Base-by-base conservation (phyloP, 768 basidiomycete genomes). In the Leucosporidium yakuticum region DNA sequence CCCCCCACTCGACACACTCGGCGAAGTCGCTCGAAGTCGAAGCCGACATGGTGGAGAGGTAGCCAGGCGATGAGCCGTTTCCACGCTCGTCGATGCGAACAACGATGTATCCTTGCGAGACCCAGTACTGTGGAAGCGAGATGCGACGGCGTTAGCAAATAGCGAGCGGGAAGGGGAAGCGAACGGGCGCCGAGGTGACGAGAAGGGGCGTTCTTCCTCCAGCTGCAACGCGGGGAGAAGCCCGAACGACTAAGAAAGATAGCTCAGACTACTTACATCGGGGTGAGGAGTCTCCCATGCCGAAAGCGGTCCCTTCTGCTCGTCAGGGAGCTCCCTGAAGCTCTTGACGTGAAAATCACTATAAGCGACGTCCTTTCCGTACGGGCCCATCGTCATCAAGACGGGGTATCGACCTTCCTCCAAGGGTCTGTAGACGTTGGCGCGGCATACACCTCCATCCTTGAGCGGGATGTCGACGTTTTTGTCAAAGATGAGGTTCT, bases 1-100 rank as follows among this genome's bases (percentile, higher is more conserved):
- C 71, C 0, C 72, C 75, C 76, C 76, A 77, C 64, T 77, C 76
- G 63, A 77, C 68, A 29, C 69, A 69, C 53, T 73, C 71, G 25
- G 76, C 76, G 32, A 76, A 76, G 62, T 77, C 76, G 62, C 67
- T 62, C 44, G 68, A 67, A 5, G 75, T 77, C 31, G 66, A 60
- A 54, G 68, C 70, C 20, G 57, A 58, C 73, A 75, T 72, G 29
- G 71, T 74, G 61, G 77, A 69, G 7, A 74, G 25, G 63, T 68
- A 74, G 23, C 76, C 77, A 27, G 71, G 69, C 25, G 63, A 66
- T 14, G 62, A 51, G 21, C 77, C 77, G 20, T 67, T 60, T 6
- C 77, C 77, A 8, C 77, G 62, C 69, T 77, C 77, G 60, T 77
- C 76, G 27, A 76, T 68, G 9, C 77, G 64, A 34, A 75, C 58